Base-by-base conservation (phyloP, 345 rosid species). In the Psidium guajava region DNA sequence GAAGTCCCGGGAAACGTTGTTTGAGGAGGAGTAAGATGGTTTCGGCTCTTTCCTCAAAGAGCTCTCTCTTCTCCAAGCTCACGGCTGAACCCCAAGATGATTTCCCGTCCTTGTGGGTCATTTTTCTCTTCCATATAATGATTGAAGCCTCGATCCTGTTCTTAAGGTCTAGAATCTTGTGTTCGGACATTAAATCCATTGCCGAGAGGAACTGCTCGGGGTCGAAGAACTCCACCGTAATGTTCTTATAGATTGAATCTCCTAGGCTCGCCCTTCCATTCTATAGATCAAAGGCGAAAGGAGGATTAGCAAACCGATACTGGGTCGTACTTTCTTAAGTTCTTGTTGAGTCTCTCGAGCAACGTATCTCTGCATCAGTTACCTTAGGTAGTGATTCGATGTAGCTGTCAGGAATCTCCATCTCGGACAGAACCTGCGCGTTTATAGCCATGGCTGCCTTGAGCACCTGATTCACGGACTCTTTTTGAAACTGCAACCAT, bases 391-490 rank as follows among this genome's bases (percentile, higher is more conserved):
- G 96, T 24, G 97, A 92, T 73, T 96, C 99, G 1, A 96, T 93
- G 91, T 96, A 96, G 94, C 88, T 93, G 59, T 96, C 97, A n/a
- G 99, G 99, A 52, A 96, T 90, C 87, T 93, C 97, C 95, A 94
- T 94, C 89, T 95, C 99, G 21, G 95, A 91, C 15, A 96, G 85
- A 87, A 94, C 95, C 86, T 96, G 97, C 40, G 96, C 93, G 82
- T 96, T 96, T 83, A 96, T 96, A 2, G 99, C 99, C 98, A 95
- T 96, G 82, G 99, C 96, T 13, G 99, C 99, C 88, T 95, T 96
- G 82, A 96, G 96, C n/a, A 96, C 99, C 87, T 96, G 99, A 86
- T 95, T 96, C 32, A 95, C 99, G 49, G 92, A 90, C 84, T 96
- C 99, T 84, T 96, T 96, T 21, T 95, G 99, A 89, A 84, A 90